A percentile compares a stretch with the other conserved stretches of the same genome.
phyloP scores from a whole-genome alignment of 306 rosid species.

The Arachis hypogaea region DNA sequence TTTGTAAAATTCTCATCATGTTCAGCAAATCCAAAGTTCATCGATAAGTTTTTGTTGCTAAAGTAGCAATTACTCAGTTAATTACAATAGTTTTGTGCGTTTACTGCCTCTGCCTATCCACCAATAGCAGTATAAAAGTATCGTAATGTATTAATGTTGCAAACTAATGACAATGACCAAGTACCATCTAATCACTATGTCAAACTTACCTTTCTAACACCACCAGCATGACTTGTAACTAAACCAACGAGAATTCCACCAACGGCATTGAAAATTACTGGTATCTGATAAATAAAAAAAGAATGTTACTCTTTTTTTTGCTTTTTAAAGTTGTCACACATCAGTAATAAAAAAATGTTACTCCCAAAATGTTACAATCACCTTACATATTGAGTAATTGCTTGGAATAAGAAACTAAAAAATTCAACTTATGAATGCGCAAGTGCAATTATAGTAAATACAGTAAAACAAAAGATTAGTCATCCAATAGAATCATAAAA shows the following conservation, averaged over 20 bases:
- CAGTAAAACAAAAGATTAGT: constrained; percentile 1
- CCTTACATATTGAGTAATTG: constrained; percentile 20
- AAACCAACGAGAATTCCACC: constrained; percentile 99
- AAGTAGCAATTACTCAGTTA: constrained; percentile 5
- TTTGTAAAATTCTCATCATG: background rate
- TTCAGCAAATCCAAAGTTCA: constrained; percentile 10
- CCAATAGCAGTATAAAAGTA: constrained; percentile 1
- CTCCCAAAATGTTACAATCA: background rate
- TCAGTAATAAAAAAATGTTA: background rate
- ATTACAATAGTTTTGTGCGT: background rate
- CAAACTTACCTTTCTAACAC: constrained; percentile 89
- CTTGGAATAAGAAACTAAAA: constrained; percentile 21
- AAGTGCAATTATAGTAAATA: constrained; percentile 2
- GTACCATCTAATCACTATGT: constrained; percentile 19
- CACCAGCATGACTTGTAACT: constrained; percentile 89
- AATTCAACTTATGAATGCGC: constrained; percentile 7
- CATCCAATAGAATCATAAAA: constrained; percentile 19
- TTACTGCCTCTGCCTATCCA: constrained; percentile 20
- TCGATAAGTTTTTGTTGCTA: constrained; percentile 8
- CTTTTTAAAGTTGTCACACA: constrained; percentile 23
- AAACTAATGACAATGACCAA: constrained; percentile 8
- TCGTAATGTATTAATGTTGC: background rate
- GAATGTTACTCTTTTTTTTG: background rate
- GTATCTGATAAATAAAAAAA: constrained; percentile 61
- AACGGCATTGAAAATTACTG: constrained; percentile 77